Percentiles rank a stretch among this genome's conserved stretches.
phyloP scores from a whole-genome alignment of 805 yeast species.

The Zygosaccharomyces kombuchaensis region DNA sequence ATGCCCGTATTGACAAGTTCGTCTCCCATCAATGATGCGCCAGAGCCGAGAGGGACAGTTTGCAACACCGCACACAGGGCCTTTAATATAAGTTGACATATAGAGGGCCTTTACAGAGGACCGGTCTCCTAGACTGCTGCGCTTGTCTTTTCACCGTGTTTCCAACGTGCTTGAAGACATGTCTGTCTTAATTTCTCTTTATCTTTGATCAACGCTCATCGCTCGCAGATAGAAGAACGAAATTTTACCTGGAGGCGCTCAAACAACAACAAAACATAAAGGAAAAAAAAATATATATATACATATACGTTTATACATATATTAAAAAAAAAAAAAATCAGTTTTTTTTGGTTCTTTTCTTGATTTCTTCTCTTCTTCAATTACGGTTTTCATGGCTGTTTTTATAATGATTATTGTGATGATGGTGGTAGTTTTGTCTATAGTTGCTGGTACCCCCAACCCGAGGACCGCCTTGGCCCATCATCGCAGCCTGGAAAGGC shows the following conservation, averaged over 20 bases:
- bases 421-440: slow-evolving; percentile 22
- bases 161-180: no score
- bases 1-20: slow-evolving; percentile 88
- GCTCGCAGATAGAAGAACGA: neutral
- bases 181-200: no score
- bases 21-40: slow-evolving; percentile 67
- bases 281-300: neutral
- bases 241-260: no score
- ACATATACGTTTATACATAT: neutral
- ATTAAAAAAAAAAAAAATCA: neutral
- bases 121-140: neutral
- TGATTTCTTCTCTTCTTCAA: neutral
- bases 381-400: slow-evolving; percentile 12
- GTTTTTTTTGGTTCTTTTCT: neutral
- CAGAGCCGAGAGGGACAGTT: slow-evolving; percentile 82
- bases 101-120: slow-evolving; percentile 2
- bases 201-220: neutral
- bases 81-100: slow-evolving; percentile 52
- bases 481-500: slow-evolving; percentile 26
- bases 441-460: slow-evolving; percentile 15
- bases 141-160: neutral
- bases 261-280: neutral
- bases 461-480: slow-evolving; percentile 15
- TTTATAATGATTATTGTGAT: slow-evolving; percentile 16
- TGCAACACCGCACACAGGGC: slow-evolving; percentile 83